Evolutionary conservation across 352 stramenopile genomes (phyloP).

Genomic region (Globisporangium emineosum): DNA sequence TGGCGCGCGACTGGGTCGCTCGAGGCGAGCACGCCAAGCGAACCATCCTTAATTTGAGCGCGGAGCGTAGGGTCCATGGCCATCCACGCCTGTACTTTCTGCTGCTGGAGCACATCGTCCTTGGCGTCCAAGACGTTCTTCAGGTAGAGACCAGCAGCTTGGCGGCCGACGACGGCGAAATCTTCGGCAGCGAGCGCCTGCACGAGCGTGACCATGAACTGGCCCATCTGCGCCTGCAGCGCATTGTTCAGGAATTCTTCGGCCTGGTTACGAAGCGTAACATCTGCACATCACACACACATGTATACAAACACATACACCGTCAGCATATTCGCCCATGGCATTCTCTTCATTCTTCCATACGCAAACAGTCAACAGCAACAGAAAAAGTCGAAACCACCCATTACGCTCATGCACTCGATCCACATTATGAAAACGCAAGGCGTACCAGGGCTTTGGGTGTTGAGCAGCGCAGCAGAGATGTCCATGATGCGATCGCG

Average conservation of each 20-base stretch:
- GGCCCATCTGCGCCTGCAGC: constrained; percentile 73
- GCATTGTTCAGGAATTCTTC: constrained; percentile 82
- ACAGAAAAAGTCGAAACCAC: not conserved
- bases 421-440: not conserved
- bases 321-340: not conserved
- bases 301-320: not conserved
- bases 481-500: constrained; percentile 64
- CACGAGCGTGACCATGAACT: constrained; percentile 84
- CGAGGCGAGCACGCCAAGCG: constrained; percentile 60
- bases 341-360: not conserved
- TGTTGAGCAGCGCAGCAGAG: constrained; percentile 74
- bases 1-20: constrained; percentile 65
- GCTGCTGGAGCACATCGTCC: constrained; percentile 74
- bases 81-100: constrained; percentile 80
- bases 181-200: constrained; percentile 74
- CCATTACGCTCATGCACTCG: not conserved
- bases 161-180: constrained; percentile 70
- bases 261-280: constrained; percentile 73
- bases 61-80: constrained; percentile 66
- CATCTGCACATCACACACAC: constrained; percentile 30
- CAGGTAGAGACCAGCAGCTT: constrained; percentile 79
- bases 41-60: constrained; percentile 75
- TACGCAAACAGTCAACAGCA: not conserved
- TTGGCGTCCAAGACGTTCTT: constrained; percentile 88
- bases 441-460: constrained; percentile 62